Evolutionary conservation across 495 filamentous ascomycete genomes (phyloP), one percentile per base, ranked within the genome.

Genomic region (Eremomyces bilateralis): DNA sequence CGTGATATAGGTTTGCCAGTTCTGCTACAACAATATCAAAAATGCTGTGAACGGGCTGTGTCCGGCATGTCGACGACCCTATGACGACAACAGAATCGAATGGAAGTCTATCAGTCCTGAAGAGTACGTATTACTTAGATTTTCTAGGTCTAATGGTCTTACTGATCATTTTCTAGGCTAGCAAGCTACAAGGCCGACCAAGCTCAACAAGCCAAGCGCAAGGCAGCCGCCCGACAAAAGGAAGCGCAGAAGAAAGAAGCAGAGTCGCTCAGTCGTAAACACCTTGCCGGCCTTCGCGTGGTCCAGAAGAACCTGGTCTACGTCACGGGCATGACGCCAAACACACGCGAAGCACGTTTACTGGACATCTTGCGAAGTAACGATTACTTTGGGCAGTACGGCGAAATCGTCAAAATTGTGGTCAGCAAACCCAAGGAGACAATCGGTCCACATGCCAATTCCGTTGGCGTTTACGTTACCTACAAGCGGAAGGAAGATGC

Each of bases 281-380:
- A 94, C 51, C 62, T 99, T 12, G 77, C 85, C 21, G 90, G 90
- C 30, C 76, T 99, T 27, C 67, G 90, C 29, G 90, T 99, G 20
- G 77, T 93, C 21, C 90, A 95, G 57, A 92, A 94, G 60, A 99
- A 99, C 44, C 67, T 99, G 21, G 90, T 99, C 40, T 99, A 99
- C 50, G 84, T 99, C 39, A 88, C 90, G 16, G 90, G 88, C 19
- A 61, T 99, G 22, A 90, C 76, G 36, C 88, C 88, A 15, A 78
- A 73, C 31, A 83, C 83, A 46, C 73, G 74, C 22, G 90, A 95
- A 52, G 83, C 94, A 48, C 80, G 81, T 41, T 64, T 97, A 5
- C 62, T 93, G 34, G 71, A 77, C 49, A 92, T 82, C 0, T 62
- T 99, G 15, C 74, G 90, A 31, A 80, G 80, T 29, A 64, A 66